Base-by-base conservation (phyloP, 495 filamentous ascomycete species). In the Thermothielavioides terrestris region DNA sequence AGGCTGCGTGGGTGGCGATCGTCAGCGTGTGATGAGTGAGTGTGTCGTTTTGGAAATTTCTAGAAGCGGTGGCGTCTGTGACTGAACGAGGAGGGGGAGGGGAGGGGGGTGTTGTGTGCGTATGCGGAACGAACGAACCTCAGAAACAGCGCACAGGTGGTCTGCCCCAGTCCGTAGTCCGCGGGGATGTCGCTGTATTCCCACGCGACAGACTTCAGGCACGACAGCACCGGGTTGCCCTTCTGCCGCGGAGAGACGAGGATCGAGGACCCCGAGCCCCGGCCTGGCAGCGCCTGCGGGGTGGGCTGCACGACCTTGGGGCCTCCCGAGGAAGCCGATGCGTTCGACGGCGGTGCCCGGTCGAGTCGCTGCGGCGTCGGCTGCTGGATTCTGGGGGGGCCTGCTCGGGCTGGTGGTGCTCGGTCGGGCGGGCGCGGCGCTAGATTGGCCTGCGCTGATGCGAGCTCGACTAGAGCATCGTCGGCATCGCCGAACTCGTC, bases 141-240 rank as follows among this genome's bases (percentile, higher is more conserved):
- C 14, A 98, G 75, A 59, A 97, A 99, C 6, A 99, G 73, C 1
- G 86, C 89, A 54, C 91, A 96, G 15, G 91, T 91, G 1, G 89
- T 96, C 20, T 72, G 58, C 5, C 92, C 92, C 3, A 99, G 73
- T 8, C 87, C 85, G 61, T 94, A 99, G 67, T 99, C 92, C 15
- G 91, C 86, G 0, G 84, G 84, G 8, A 94, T 95, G 62, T 96
- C 89, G 34, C 86, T 86, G 63, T 95, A 99, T 67, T 97, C 92
- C 92, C 92, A 99, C 1, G 89, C 79, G n/a, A 94, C 67, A 3
- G 84, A 80, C 42, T 82, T 81, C 44, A 99, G 76, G 61, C 84
- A 77, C 49, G 85, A 84, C 39, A 99, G 71, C 44, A 95, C 85
- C 0, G 94, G 94, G 62, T 99, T 99, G 37, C 94, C 92, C 65